Evolutionary conservation across 208 protist species (phyloP).

Genomic region (Leishmania tarentolae): DNA sequence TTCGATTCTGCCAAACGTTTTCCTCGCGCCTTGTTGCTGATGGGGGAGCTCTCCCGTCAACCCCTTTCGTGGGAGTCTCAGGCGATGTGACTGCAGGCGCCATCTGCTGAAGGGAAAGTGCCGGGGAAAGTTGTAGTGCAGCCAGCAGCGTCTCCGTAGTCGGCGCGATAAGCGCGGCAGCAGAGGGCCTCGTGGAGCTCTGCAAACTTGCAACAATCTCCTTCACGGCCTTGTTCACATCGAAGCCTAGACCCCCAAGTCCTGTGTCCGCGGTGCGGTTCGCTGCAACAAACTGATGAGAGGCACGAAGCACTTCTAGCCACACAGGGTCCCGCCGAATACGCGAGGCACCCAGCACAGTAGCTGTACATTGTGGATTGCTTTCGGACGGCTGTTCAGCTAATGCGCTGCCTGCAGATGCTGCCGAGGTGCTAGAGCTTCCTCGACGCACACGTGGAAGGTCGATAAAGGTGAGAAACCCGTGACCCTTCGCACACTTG

Average conservation of each 20-base stretch:
- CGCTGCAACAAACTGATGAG: constrained; percentile 44
- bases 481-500: constrained; percentile 80
- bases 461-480: constrained; percentile 85
- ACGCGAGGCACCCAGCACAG: constrained; percentile 21
- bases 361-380: not conserved
- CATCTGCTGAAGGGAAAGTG: constrained; percentile 46
- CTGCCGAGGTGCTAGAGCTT: not conserved
- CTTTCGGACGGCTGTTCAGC: not conserved
- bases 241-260: constrained; percentile 3
- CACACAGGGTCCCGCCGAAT: constrained; percentile 69
- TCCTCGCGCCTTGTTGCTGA: not conserved
- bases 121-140: constrained; percentile 41
- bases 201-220: not conserved
- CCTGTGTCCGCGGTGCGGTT: constrained; percentile 28
- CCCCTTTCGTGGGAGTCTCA: not conserved
- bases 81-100: not conserved
- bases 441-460: constrained; percentile 32
- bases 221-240: constrained; percentile 4
- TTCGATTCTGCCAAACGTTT: not conserved
- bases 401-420: not conserved
- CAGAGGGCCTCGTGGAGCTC: not conserved
- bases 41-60: not conserved
- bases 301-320: constrained; percentile 57
- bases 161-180: constrained; percentile 15
- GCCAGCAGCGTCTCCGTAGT: constrained; percentile 46